phyloP scores from a whole-genome alignment of 345 rosid genomes.

The Chamaenerion angustifolium region DNA sequence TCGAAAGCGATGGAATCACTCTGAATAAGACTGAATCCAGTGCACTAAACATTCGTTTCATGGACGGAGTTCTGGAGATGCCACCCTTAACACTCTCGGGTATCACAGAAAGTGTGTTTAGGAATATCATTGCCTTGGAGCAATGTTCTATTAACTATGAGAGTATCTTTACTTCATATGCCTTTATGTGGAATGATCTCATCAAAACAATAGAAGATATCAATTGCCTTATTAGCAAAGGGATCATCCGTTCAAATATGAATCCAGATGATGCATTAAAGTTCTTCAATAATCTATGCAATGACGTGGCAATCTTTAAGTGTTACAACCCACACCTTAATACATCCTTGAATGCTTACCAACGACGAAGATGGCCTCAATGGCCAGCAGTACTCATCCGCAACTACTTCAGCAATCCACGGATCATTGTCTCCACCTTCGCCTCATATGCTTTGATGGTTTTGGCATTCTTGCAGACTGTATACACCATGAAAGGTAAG shows the following conservation, averaged over 20 bases:
- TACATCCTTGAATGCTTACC: too few relatives aligned
- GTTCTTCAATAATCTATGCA: conserved; percentile 13
- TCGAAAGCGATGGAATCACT: background rate
- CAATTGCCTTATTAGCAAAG: conserved; percentile 8
- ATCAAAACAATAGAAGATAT: conserved; percentile 12
- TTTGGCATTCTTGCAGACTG: background rate
- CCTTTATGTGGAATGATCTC: conserved; percentile 12
- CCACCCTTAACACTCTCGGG: conserved; percentile 8
- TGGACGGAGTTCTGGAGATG: conserved; percentile 7
- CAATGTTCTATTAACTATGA: conserved; percentile 6
- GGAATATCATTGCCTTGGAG: conserved; percentile 18
- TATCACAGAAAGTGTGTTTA: conserved; percentile 8
- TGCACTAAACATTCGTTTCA: conserved; percentile 1
- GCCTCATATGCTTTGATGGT: conserved; percentile 1
- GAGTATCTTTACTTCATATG: conserved; percentile 13
- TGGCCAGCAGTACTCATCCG: conserved; percentile 2
- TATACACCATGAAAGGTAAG: background rate
- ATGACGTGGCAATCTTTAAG: conserved; percentile 9
- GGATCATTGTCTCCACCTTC: background rate
- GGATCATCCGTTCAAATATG: conserved; percentile 7
- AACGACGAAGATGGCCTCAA: background rate
- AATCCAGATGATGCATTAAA: conserved; percentile 8
- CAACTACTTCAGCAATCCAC: conserved; percentile 1
- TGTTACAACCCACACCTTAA: conserved; percentile 5
- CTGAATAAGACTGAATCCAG: background rate